Evolutionary conservation across 805 yeast genomes (phyloP).

Genomic region (Candida montana): DNA sequence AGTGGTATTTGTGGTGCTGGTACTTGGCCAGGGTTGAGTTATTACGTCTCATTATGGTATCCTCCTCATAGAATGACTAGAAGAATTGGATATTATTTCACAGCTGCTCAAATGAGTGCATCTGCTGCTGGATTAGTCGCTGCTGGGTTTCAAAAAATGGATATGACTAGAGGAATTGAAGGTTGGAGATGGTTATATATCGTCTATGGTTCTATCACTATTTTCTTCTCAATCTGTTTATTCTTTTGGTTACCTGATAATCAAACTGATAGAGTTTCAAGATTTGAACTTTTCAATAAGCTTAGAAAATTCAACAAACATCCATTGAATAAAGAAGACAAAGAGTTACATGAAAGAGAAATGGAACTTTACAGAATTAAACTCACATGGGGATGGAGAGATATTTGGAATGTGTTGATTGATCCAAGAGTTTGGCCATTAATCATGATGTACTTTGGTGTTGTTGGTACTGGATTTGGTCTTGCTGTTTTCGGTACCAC

Average conservation of each 20-base stretch:
- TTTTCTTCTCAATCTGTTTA: conserved; percentile 55
- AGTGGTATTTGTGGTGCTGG: conserved; percentile 81
- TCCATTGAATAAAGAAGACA: conserved; percentile 53
- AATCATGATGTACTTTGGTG: conserved; percentile 85
- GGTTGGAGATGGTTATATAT: conserved; percentile 90
- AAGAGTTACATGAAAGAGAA: conserved; percentile 51
- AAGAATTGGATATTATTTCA: conserved; percentile 82
- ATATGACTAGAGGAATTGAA: conserved; percentile 58
- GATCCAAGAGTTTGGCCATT: conserved; percentile 78
- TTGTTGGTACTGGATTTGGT: conserved; percentile 88
- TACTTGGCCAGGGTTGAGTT: conserved; percentile 87
- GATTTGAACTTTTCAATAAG: conserved; percentile 10
- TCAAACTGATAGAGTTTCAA: conserved; percentile 14
- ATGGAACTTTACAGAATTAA: conserved; percentile 47
- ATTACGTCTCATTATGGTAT: conserved; percentile 79
- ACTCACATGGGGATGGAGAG: conserved; percentile 53
- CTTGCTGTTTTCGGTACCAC: conserved; percentile 82
- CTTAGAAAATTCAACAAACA: conserved; percentile 19
- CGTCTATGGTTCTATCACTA: conserved; percentile 67
- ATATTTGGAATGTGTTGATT: conserved; percentile 45
- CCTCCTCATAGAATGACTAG: conserved; percentile 72
- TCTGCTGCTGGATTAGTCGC: conserved; percentile 84
- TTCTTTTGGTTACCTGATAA: conserved; percentile 82
- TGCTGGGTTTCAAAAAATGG: conserved; percentile 86
- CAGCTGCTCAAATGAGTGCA: conserved; percentile 89